These are phyloP conservation scores for Penicillium glabrum DNA, from an alignment of 2,329 filamentous ascomycete genomes.

Conservation along the genomic window DNA sequence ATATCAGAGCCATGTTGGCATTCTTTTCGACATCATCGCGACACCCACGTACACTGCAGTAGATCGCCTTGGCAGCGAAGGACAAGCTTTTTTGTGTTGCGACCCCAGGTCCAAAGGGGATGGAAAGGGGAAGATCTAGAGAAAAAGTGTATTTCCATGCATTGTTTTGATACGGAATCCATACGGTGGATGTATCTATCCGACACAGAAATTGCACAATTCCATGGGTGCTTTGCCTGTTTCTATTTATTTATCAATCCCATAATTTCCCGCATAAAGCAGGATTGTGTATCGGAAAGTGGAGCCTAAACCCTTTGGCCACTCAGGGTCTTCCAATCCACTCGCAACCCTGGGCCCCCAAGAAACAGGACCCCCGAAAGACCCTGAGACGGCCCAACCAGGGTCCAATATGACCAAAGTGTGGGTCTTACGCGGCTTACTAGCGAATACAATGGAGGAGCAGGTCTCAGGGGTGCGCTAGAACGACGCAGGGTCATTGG, in stretches of 20 bases:
- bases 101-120: background rate
- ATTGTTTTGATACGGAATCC: background rate
- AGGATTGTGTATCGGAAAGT: background rate
- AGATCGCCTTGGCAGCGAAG: constrained; percentile 14
- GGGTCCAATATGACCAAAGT: background rate
- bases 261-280: background rate
- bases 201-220: background rate
- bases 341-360: background rate
- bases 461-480: constrained; percentile 3
- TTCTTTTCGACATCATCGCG: constrained; percentile 10
- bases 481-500: constrained; percentile 2
- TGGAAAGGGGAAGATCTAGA: background rate
- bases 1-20: constrained; percentile 2
- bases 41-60: background rate
- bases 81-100: constrained; percentile 17
- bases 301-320: constrained; percentile 2
- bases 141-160: background rate
- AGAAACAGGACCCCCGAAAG: background rate
- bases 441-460: constrained; percentile 5
- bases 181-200: background rate
- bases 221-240: background rate
- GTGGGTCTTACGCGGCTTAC: constrained; percentile 1
- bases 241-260: background rate
- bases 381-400: constrained; percentile 1
- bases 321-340: constrained; percentile 1